Base-by-base conservation (phyloP, 2,329 filamentous ascomycete genomes). In the Penicillium sp. region DNA sequence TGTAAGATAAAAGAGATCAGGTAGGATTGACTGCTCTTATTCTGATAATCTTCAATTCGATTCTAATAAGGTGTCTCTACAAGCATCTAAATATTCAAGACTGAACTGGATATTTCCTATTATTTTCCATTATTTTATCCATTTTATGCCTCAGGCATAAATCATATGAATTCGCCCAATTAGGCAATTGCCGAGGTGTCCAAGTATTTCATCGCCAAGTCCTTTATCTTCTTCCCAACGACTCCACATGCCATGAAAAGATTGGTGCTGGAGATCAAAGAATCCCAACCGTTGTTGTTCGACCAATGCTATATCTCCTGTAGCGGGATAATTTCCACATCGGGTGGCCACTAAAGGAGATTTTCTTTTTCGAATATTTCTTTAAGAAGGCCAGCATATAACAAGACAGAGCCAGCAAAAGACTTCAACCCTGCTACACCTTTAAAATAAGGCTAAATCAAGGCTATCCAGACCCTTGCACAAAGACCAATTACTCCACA, bases 201-300 rank as follows among this genome's bases (percentile, higher is more conserved):
- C 31, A 29, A 50, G 8, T 2, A 9, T 44, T 16, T 37, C 24
- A 34, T 39, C 18, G 47, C 39, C 38, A 51, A 44, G 32, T 3
- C 24, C 24, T 26, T 44, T 31, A 31, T 22, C 37, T 24, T 20
- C 22, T 34, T 48, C 51, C 53, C 53, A 55, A 55, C 53, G 16
- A 37, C 16, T 45, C 53, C 53, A 51, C 39, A 5, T 34, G 14
- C 20, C 4, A 31, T 16, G 14, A 29, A 45, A 13, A 51, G 47
- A 55, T 55, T 51, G 53, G 53, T 48, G 35, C 43, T 39, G n/a
- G 24, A 32, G 8, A 39, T 26, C 35, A n/a, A 47, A 48, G 9
- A 42, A 14, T 44, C 53, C 47, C 53, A 55, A 55, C 53, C 45
- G 16, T 54, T 54, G 16, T 16, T 29, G n/a, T n/a, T 24, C 40